Evolutionary conservation across 2,329 filamentous ascomycete species (phyloP), one percentile per base, ranked within the genome.

Genomic region (Colletotrichum aenigma): DNA sequence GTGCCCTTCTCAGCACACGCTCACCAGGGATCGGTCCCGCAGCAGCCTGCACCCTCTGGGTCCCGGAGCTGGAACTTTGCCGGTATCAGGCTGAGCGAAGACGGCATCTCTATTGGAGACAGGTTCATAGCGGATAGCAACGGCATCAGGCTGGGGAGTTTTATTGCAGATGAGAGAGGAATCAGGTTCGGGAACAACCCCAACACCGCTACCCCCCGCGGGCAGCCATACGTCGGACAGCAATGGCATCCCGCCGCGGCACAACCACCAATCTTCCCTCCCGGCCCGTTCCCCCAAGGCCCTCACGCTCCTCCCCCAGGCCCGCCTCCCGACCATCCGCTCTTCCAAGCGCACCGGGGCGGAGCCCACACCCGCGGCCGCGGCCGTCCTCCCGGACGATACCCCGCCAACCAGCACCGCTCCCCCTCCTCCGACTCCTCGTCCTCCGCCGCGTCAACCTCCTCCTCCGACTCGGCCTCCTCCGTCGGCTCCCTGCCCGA

Each of bases 401-500:
- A 78, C 13, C 58, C 70, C 10, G 77, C 79, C 3, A 78, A 80
- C 18, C 78, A 76, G 8, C 77, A 76, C 10, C 78, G 73, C 13
- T 83, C 81, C n/a, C 81, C 78, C 5, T 86, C 84, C 0, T 84
- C 82, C 0, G 85, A 83, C 1, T 82, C 81, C 12, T 85, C 84
- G 1, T 82, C 82, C 1, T 85, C 85, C 0, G 86, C 84, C 1
- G 77, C 76, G 0, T 84, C 83, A 0, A 85, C 84, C 1, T 82
- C 82, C 9, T 82, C 80, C 24, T 86, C 84, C 2, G 81, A 78
- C 5, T 86, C 84, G 13, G 77, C 15, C 28, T 81, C 82, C 1
- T 89, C 88, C 3, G 82, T 91, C 70, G 89, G 87, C 43, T 91
- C 89, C 3, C 87, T 92, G 1, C 89, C 90, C 0, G 86, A 89